Base-by-base conservation (phyloP, 148 eudicot genomes). In the Nepenthes mirabilis region DNA sequence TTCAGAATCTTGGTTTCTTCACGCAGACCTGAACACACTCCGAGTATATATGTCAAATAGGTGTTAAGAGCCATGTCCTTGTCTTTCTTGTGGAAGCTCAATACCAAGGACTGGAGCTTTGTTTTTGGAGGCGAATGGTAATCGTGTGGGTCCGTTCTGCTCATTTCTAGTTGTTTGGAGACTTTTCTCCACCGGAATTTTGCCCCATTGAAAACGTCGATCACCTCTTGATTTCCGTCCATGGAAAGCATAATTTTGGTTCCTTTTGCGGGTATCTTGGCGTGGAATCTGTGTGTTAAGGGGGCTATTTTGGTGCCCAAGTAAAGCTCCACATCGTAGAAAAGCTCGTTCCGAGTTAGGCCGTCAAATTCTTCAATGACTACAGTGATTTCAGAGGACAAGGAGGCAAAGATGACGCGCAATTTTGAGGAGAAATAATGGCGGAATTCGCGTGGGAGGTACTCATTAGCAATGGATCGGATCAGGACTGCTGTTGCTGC, bases 401-500 rank as follows among this genome's bases (percentile, higher is more conserved):
- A 70, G 13, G 54, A 11, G 8, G 36, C 5, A 2, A 64, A 57
- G 11, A 64, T 14, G 9, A 5, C 32, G 12, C 48, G 59, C 43
- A 70, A 36, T n/a, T 36, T 60, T 9, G 43, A 2, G 49, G 2
- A 9, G 45, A 40, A 3, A 8, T 40, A 40, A 52, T 64, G 45
- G 2, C 36, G 68, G 36, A 64, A 34, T 14, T 70, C 68, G 13
- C 43, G 14, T 2, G 63, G 73, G 9, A 56, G 37, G 47, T 56
- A 12, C 47, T 57, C 61, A 3, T 36, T 57, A 43, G 67, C 59
- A 9, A 60, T 63, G 13, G 68, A 52, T 3, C 73, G 63, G 63
- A 64, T 59, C 50, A 72, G 54, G 68, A 75, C 45, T 14, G 69
- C 59, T 6, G 74, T 64, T 50, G 78, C 78, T 0, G 78, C 71